Conservation (phyloP, 306 rosid species). For the Vigna unguiculata region DNA sequence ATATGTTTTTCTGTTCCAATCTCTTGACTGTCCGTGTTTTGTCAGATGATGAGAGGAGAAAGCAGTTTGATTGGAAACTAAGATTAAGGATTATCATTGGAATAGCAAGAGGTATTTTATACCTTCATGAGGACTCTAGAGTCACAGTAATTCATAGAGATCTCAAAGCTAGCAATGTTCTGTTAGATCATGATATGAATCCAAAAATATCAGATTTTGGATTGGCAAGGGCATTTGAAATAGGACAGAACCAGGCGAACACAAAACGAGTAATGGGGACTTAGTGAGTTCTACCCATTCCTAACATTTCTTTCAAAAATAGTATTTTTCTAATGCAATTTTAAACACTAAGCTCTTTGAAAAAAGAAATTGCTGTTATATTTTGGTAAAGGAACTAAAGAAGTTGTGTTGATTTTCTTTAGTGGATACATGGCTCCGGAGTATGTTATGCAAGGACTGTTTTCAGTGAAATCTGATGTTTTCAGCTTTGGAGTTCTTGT, state of each 20-base stretch:
- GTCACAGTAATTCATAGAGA: not conserved
- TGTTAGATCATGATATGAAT: not conserved
- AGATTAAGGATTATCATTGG: slow-evolving; percentile 10
- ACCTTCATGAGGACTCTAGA: not conserved
- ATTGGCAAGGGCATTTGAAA: slow-evolving; percentile 2
- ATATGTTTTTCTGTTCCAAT: not conserved
- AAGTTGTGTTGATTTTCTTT: not conserved
- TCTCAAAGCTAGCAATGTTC: not conserved
- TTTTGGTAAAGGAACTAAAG: not conserved
- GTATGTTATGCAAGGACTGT: slow-evolving; percentile 51
- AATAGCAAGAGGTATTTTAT: slow-evolving; percentile 4
- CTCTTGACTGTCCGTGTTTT: not conserved
- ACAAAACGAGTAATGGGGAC: slow-evolving; percentile 14
- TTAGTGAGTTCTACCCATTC: slow-evolving; percentile 33
- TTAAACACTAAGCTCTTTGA: not conserved
- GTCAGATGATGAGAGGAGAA: not conserved
- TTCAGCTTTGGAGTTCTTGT: slow-evolving; percentile 53
- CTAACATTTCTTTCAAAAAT: not conserved
- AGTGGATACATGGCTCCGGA: slow-evolving; percentile 64
- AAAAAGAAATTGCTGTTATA: not conserved
- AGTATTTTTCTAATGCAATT: not conserved
- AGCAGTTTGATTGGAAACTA: not conserved
- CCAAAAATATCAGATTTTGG: slow-evolving; percentile 15
- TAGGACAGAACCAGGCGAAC: not conserved
- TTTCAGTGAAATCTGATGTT: slow-evolving; percentile 50